phyloP scores from a whole-genome alignment of 2,329 filamentous ascomycete genomes.

The Colletotrichum neosansevieriae region DNA sequence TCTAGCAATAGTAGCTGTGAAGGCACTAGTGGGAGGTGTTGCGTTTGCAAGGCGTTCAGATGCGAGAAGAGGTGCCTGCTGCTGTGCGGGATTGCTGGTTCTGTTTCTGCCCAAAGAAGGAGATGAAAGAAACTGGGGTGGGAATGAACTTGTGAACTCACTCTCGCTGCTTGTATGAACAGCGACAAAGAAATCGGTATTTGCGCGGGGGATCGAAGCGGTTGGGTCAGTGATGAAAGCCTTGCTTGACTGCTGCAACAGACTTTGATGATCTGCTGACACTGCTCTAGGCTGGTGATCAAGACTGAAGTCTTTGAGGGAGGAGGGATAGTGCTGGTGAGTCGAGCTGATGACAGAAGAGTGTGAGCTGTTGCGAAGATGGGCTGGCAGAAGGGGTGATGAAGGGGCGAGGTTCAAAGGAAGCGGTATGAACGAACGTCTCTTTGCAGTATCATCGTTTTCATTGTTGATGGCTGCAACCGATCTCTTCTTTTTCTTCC shows the following conservation, averaged over 20 bases:
- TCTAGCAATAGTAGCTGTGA: slow-evolving; percentile 13
- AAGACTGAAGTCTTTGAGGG: slow-evolving; percentile 13
- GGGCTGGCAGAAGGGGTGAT: slow-evolving; percentile 28
- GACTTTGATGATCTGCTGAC: background rate
- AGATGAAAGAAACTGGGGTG: background rate
- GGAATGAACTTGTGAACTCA: background rate
- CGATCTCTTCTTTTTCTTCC: slow-evolving; percentile 19
- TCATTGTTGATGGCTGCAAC: background rate
- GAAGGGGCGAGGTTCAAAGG: slow-evolving; percentile 28
- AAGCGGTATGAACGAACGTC: slow-evolving; percentile 29
- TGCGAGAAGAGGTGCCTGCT: background rate
- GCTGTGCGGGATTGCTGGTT: background rate
- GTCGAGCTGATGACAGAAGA: background rate
- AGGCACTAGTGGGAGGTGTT: background rate
- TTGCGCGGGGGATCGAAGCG: background rate
- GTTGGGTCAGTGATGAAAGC: background rate
- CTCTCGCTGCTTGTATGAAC: slow-evolving; percentile 12
- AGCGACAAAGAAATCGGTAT: slow-evolving; percentile 14
- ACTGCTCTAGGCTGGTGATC: background rate
- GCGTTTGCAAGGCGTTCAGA: slow-evolving; percentile 18
- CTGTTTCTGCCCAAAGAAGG: background rate
- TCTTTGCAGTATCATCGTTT: slow-evolving; percentile 11
- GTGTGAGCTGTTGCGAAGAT: slow-evolving; percentile 18
- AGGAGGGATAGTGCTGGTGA: background rate
- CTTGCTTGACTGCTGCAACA: slow-evolving; percentile 5